Percentiles rank a stretch among this genome's conserved stretches.
Conservation (phyloP, 1,284 basidiomycete species). For the Gomphus bonarii region DNA sequence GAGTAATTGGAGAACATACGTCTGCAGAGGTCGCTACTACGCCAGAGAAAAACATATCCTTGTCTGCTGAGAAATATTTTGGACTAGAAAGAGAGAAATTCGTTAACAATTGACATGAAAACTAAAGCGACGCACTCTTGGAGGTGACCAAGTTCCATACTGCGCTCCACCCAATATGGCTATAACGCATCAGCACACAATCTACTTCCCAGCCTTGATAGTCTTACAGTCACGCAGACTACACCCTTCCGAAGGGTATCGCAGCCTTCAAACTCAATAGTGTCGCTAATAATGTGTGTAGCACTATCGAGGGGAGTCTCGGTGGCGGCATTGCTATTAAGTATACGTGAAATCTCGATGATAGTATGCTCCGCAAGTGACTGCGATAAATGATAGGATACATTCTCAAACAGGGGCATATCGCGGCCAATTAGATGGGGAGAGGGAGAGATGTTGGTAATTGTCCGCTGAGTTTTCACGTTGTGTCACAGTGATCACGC, state of each 20-base stretch:
- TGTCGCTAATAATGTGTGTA: slow-evolving; percentile 37
- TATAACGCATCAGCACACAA: slow-evolving; percentile 16
- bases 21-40: slow-evolving; percentile 61
- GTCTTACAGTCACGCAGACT: slow-evolving; percentile 35
- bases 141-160: slow-evolving; percentile 41
- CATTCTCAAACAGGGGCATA: slow-evolving; percentile 10
- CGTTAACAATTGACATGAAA: not conserved
- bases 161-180: slow-evolving; percentile 63
- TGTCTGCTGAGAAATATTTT: slow-evolving; percentile 64
- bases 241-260: slow-evolving; percentile 25
- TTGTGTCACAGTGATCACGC: not conserved
- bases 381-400: slow-evolving; percentile 8
- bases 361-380: slow-evolving; percentile 14
- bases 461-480: slow-evolving; percentile 4
- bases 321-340: slow-evolving; percentile 35
- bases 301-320: slow-evolving; percentile 23
- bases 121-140: slow-evolving; percentile 37
- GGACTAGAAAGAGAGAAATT: slow-evolving; percentile 25
- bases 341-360: slow-evolving; percentile 15
- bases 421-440: not conserved
- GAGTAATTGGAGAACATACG: slow-evolving; percentile 27
- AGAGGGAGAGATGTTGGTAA: not conserved
- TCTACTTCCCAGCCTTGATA: not conserved
- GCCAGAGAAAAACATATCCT: slow-evolving; percentile 72
- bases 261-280: slow-evolving; percentile 44